Evolutionary conservation across 176 grass and related monocot genomes (phyloP).

Genomic region (Bromus sterilis): DNA sequence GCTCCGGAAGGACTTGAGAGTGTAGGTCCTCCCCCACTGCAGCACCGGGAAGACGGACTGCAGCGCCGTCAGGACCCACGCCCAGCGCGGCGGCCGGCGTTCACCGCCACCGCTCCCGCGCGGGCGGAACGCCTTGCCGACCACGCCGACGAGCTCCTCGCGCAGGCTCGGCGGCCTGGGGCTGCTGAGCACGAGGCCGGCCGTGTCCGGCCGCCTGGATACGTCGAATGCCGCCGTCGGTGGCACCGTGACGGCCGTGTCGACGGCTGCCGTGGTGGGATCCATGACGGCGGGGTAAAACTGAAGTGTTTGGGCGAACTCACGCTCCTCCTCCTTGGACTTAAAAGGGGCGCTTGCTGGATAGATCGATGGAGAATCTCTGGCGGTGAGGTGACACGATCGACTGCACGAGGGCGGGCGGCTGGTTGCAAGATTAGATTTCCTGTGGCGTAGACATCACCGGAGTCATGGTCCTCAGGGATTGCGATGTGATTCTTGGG

Average conservation of each 20-base stretch:
- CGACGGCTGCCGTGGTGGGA: neutral
- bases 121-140: constrained; percentile 40
- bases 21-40: constrained; percentile 78
- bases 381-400: neutral
- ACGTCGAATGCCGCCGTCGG: constrained; percentile 23
- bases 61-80: constrained; percentile 33
- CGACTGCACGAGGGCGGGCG: neutral
- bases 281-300: neutral
- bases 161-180: constrained; percentile 42
- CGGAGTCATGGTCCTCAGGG: neutral
- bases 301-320: constrained; percentile 83
- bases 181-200: constrained; percentile 29
- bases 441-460: constrained; percentile 29
- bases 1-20: constrained; percentile 62
- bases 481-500: constrained; percentile 15
- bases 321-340: neutral
- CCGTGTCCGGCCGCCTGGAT: constrained; percentile 15
- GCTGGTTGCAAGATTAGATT: neutral
- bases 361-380: constrained; percentile 25
- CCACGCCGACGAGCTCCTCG: constrained; percentile 29
- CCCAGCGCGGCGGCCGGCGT: constrained; percentile 4
- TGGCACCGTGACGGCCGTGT: neutral
- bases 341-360: constrained; percentile 10
- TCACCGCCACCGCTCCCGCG: neutral
- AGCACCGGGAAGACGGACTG: constrained; percentile 74